phyloP scores from a whole-genome alignment of 345 rosid species.

The Murraya paniculata region DNA sequence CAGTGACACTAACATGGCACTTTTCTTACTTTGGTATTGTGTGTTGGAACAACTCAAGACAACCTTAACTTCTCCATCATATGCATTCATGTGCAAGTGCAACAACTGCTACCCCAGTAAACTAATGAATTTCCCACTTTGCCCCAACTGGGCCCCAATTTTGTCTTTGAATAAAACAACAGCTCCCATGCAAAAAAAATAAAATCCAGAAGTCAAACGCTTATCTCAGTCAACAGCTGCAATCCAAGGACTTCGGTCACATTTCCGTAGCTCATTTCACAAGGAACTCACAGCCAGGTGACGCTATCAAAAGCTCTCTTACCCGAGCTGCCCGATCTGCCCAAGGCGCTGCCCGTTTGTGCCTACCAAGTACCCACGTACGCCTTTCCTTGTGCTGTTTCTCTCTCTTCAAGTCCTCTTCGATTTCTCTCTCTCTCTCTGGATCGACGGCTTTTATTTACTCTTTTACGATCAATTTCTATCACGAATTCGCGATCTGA shows the following conservation, averaged over 20 bases:
- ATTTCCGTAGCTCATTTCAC: conserved; percentile 11
- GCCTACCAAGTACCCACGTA: conserved; percentile 30
- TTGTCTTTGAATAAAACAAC: background rate
- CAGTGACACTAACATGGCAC: conserved; percentile 21
- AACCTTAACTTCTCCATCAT: conserved; percentile 46
- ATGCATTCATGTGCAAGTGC: conserved; percentile 16
- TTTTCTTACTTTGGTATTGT: conserved; percentile 9
- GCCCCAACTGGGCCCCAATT: background rate
- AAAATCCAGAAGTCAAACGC: conserved; percentile 23
- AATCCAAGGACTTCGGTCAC: background rate
- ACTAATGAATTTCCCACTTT: background rate
- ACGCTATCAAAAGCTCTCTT: conserved; percentile 5
- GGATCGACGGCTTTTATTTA: conserved; percentile 6
- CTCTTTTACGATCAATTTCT: background rate
- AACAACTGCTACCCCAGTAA: background rate
- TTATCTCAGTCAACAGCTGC: conserved; percentile 18
- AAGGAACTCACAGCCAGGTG: conserved; percentile 29
- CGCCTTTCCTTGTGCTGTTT: conserved; percentile 38
- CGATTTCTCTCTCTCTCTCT: background rate
- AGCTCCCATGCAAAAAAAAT: too few species aligned
- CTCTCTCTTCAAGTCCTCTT: conserved; percentile 13
- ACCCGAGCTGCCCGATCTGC: conserved; percentile 43
- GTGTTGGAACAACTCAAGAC: conserved; percentile 46
- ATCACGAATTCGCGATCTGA: conserved; percentile 9
- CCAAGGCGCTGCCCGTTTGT: conserved; percentile 41